These are phyloP conservation scores for Aspergillus asperescens DNA, from an alignment of 495 filamentous ascomycete genomes.

Conservation along the genomic window DNA sequence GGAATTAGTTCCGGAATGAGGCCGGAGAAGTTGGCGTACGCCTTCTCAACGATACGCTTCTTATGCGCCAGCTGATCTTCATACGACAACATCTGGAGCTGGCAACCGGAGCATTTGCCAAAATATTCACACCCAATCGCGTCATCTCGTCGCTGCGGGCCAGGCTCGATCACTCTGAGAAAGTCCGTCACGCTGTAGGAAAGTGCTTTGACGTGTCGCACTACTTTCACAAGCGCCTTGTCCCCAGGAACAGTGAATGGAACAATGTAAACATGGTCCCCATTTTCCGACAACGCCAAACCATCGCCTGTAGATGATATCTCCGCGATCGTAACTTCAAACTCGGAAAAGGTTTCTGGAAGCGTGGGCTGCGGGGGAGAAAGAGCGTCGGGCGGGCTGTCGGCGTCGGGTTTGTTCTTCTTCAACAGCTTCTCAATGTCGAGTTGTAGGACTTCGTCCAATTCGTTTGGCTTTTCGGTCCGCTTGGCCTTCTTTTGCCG, in stretches of 20 bases:
- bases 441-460: constrained; percentile 67
- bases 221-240: constrained; percentile 69
- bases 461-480: constrained; percentile 34
- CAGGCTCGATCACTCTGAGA: constrained; percentile 66
- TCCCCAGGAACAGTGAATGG: constrained; percentile 88
- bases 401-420: constrained; percentile 37
- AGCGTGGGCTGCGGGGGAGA: constrained; percentile 31
- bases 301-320: constrained; percentile 91
- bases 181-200: constrained; percentile 74
- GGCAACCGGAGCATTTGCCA: constrained; percentile 79
- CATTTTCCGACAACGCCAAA: constrained; percentile 59
- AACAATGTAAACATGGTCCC: constrained; percentile 75
- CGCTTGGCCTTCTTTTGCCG: constrained; percentile 54
- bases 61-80: constrained; percentile 79
- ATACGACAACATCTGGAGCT: constrained; percentile 96
- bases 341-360: constrained; percentile 65
- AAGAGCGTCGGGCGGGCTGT: constrained; percentile 18
- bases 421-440: constrained; percentile 63
- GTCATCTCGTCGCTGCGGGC: constrained; percentile 69
- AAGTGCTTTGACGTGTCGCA: constrained; percentile 55
- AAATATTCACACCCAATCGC: constrained; percentile 82
- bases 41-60: constrained; percentile 79
- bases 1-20: constrained; percentile 72
- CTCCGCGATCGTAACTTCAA: constrained; percentile 69
- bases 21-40: constrained; percentile 84